phyloP scores from a whole-genome alignment of 2,329 filamentous ascomycete species.

The Periglandula ipomoeae region DNA sequence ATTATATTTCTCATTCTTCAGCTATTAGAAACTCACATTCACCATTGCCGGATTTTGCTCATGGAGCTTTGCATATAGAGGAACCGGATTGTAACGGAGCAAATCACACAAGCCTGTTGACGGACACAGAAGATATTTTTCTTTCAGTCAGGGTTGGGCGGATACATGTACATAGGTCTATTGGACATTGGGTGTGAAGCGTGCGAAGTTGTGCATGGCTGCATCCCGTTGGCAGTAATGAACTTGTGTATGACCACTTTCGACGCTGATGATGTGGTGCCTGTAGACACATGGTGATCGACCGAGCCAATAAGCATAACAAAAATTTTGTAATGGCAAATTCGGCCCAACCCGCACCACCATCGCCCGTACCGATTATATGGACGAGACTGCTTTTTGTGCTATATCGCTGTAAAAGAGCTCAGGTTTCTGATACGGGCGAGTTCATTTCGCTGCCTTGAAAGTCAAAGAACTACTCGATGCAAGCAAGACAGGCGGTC shows the following conservation, averaged over 20 bases:
- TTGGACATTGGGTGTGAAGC: slow-evolving; percentile 15
- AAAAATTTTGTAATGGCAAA: no score
- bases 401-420: no score
- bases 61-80: slow-evolving; percentile 26
- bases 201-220: slow-evolving; percentile 5
- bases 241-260: background rate
- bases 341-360: no score
- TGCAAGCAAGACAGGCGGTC: no score
- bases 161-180: slow-evolving; percentile 21
- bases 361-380: no score
- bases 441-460: no score
- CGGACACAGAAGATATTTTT: slow-evolving; percentile 10
- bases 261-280: no score
- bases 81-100: slow-evolving; percentile 18
- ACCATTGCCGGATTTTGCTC: slow-evolving; percentile 10
- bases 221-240: slow-evolving; percentile 12
- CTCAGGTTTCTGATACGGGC: no score
- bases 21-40: slow-evolving; percentile 18
- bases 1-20: slow-evolving; percentile 15
- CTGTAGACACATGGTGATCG: no score
- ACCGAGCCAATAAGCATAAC: no score
- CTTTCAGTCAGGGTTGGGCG: slow-evolving; percentile 13
- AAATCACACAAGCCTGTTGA: slow-evolving; percentile 17
- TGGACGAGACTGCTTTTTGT: no score
- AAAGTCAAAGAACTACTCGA: no score